Base-by-base conservation (phyloP, 2,329 filamentous ascomycete genomes). In the Monosporascus cannonballus region DNA sequence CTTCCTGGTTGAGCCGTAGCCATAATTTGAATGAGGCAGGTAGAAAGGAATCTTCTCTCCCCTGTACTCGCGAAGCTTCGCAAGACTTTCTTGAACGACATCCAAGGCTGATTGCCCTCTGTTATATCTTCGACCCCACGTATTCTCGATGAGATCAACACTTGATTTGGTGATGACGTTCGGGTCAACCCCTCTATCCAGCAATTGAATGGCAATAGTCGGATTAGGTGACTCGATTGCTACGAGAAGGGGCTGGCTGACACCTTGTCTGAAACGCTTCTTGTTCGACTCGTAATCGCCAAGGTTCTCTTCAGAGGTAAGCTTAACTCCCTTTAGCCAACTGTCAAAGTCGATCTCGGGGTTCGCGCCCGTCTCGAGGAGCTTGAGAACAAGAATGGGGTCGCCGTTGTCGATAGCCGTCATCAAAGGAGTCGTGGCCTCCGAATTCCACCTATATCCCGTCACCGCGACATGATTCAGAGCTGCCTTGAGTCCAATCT, bases 241-340 rank as follows among this genome's bases (percentile, higher is more conserved):
- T 3, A 76, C 53, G 9, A 90, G 73, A 15, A 94, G 70, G 0
- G 90, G 89, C 61, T 93, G 89, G 51, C 73, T 11, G 79, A 63
- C 1, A 60, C 64, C 6, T 67, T 54, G 3, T 73, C 14, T 66
- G 64, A 84, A 89, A 0, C 60, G 59, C 1, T 68, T 66, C 52
- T 76, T 68, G 51, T 83, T 84, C 0, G 67, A 48, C 22, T 86
- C 78, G 1, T 57, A 63, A 36, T 58, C 69, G 20, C 72, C 59
- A 3, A 74, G 62, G 2, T 61, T 59, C 20, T 65, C 63, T 22
- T 74, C 60, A 42, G 68, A 71, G 0, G 71, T 71, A 37, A 81
- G 66, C 56, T 76, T 76, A 14, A 73, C 76, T 0, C 78, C 72
- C 62, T 84, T 85, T 41, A 86, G 69, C 77, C 83, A 91, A 3